Percentiles rank a stretch among this genome's conserved stretches.
phyloP scores from a whole-genome alignment of 2,329 filamentous ascomycete species.

The Knufia fluminis region DNA sequence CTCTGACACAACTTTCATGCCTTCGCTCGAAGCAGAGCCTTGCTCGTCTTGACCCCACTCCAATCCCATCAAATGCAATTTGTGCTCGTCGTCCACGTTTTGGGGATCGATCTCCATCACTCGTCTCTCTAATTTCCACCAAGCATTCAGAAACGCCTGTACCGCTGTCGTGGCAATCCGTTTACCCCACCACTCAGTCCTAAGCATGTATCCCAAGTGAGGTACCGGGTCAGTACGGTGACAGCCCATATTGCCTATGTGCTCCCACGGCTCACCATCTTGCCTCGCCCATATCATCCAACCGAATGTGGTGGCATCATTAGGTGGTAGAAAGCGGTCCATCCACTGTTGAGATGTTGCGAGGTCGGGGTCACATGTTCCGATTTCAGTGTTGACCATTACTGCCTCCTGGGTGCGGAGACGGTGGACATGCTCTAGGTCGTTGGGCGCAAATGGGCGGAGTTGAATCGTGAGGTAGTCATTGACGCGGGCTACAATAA shows the following conservation, averaged over 20 bases:
- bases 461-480: slow-evolving; percentile 2
- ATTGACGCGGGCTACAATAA: not conserved
- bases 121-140: slow-evolving; percentile 7
- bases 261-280: slow-evolving; percentile 2
- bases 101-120: not conserved
- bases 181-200: slow-evolving; percentile 8
- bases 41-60: not conserved
- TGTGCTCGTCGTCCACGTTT: slow-evolving; percentile 2
- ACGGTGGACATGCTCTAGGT: slow-evolving; percentile 4
- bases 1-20: slow-evolving; percentile 2
- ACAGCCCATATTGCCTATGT: slow-evolving; percentile 3
- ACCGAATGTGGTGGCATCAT: slow-evolving; percentile 1
- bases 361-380: not conserved
- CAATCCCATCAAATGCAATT: slow-evolving; percentile 3
- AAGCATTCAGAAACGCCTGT: slow-evolving; percentile 1
- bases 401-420: slow-evolving; percentile 8
- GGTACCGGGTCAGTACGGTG: not conserved
- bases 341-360: slow-evolving; percentile 5
- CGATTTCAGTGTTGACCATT: slow-evolving; percentile 4
- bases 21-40: not conserved
- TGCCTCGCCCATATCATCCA: slow-evolving; percentile 7
- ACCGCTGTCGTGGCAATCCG: slow-evolving; percentile 5
- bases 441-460: not conserved
- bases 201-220: slow-evolving; percentile 7
- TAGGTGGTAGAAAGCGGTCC: slow-evolving; percentile 2